These are phyloP conservation scores for Nematodospora valgi DNA, from an alignment of 805 yeast genomes.

Conservation along the genomic window DNA sequence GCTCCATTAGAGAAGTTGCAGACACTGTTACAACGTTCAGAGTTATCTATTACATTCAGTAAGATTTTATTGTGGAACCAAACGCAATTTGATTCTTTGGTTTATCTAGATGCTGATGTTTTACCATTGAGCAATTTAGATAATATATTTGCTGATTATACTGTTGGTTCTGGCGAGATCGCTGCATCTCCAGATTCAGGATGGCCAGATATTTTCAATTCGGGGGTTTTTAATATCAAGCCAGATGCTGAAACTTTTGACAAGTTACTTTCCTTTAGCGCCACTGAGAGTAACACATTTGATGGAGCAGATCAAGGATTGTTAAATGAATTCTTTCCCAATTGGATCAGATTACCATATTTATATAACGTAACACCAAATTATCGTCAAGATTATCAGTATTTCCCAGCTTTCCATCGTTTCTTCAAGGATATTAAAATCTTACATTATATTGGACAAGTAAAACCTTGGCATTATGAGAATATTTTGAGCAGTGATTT, in stretches of 20 bases:
- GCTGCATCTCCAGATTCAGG: constrained; percentile 30
- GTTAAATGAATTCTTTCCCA: constrained; percentile 30
- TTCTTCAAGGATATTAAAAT: constrained; percentile 26
- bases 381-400: constrained; percentile 27
- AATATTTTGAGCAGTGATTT: constrained; percentile 15
- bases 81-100: constrained; percentile 17
- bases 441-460: constrained; percentile 30
- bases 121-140: constrained; percentile 21
- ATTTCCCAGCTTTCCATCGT: constrained; percentile 29
- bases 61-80: constrained; percentile 26
- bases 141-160: constrained; percentile 17
- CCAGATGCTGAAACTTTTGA: constrained; percentile 17
- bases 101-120: constrained; percentile 28
- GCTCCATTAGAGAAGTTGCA: constrained; percentile 18
- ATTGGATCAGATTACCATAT: constrained; percentile 31
- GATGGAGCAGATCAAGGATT: constrained; percentile 40
- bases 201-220: constrained; percentile 32
- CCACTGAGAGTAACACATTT: constrained; percentile 16
- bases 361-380: constrained; percentile 34
- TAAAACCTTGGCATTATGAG: constrained; percentile 30
- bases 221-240: constrained; percentile 23
- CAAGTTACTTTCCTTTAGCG: constrained; percentile 14
- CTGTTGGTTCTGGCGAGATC: constrained; percentile 10
- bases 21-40: constrained; percentile 21
- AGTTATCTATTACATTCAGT: constrained; percentile 24